Evolutionary conservation across 2,329 filamentous ascomycete species (phyloP).

Genomic region (Sarocladium strictum): DNA sequence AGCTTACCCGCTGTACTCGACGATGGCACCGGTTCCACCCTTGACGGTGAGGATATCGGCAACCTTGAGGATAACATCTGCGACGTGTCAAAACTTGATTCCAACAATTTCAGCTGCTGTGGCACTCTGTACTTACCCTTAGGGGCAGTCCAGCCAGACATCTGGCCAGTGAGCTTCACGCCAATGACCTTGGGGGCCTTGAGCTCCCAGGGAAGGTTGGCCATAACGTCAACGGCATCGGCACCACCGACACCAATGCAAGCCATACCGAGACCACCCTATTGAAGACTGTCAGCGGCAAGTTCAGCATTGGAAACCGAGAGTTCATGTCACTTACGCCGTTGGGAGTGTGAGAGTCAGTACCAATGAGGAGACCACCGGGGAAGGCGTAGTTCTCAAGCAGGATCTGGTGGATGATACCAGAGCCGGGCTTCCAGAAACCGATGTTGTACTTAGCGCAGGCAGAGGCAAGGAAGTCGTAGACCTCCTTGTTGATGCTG

Average conservation of each 20-base stretch:
- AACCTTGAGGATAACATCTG: constrained; percentile 95
- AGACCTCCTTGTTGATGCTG: constrained; percentile 97
- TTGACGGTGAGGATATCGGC: constrained; percentile 96
- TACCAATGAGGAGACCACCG: constrained; percentile 94
- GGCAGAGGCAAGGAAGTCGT: constrained; percentile 89
- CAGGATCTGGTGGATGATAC: constrained; percentile 98
- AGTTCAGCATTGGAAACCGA: background rate
- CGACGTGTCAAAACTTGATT: background rate
- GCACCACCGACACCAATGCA: constrained; percentile 97
- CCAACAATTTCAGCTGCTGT: no score
- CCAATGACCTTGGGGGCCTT: constrained; percentile 97
- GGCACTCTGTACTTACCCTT: constrained; percentile 67
- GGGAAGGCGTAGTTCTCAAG: constrained; percentile 99
- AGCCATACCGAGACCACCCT: constrained; percentile 75
- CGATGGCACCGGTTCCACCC: constrained; percentile 89
- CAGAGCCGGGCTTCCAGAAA: constrained; percentile 98
- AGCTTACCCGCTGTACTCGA: constrained; percentile 58
- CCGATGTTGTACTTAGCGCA: constrained; percentile 99
- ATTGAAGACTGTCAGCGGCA: background rate
- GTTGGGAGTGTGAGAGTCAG: constrained; percentile 96
- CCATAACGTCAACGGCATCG: constrained; percentile 98
- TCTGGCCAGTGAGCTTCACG: constrained; percentile 84
- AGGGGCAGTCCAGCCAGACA: constrained; percentile 87
- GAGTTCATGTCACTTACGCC: constrained; percentile 41
- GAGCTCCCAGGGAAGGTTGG: constrained; percentile 92